Percentiles rank a stretch among this genome's conserved stretches.
phyloP scores from a whole-genome alignment of 306 rosid genomes.

The Trichosanthes cucumerina region DNA sequence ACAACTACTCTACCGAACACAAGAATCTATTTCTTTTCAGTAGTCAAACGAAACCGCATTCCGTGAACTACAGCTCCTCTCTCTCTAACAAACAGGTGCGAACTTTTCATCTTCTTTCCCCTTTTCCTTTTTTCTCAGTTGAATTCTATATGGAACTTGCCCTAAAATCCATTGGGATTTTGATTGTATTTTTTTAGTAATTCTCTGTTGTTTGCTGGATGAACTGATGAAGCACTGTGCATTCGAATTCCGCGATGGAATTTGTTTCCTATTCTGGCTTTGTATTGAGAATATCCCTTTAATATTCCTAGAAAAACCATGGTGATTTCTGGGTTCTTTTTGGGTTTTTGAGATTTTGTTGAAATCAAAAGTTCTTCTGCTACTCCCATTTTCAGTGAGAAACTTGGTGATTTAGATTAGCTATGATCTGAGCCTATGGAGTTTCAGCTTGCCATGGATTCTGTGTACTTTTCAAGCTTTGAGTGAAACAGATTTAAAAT shows the following conservation, averaged over 20 bases:
- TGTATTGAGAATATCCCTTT: not conserved
- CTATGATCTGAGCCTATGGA: conserved; percentile 2
- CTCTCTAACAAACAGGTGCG: not conserved
- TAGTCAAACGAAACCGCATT: conserved; percentile 7
- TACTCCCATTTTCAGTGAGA: not conserved
- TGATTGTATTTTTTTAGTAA: not conserved
- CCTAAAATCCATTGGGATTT: not conserved
- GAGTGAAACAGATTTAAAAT: not conserved
- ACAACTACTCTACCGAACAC: conserved; percentile 13
- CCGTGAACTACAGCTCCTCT: conserved; percentile 1
- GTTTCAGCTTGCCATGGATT: not conserved
- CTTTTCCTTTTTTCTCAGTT: not conserved
- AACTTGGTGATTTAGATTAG: not conserved
- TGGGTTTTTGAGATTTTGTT: not conserved
- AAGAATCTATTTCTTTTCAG: not conserved
- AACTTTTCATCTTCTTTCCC: not conserved
- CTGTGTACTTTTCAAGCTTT: not conserved
- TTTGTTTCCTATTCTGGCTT: not conserved
- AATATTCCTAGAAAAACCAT: not conserved
- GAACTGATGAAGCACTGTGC: not conserved
- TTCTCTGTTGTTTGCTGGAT: not conserved
- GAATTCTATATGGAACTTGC: not conserved
- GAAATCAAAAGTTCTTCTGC: not conserved
- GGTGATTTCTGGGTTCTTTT: not conserved
- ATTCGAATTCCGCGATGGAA: not conserved